Conservation (phyloP, 495 filamentous ascomycete species). For the Hyaloscypha finlandica region DNA sequence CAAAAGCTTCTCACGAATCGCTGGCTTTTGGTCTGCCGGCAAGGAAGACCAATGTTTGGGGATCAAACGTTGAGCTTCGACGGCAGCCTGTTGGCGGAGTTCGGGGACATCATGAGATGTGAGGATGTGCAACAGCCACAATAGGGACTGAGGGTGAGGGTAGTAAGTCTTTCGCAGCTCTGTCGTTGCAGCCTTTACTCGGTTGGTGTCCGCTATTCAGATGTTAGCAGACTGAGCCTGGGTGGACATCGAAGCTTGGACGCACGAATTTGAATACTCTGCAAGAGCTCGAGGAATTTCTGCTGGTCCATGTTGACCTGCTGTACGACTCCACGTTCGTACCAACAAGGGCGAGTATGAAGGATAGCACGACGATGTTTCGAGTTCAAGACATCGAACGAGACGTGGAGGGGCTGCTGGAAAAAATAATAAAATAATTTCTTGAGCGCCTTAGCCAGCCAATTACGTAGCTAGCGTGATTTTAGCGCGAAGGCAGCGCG, state of each 20-base stretch:
- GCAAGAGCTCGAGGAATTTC: slow-evolving; percentile 70
- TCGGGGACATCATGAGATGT: slow-evolving; percentile 69
- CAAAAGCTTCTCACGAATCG: slow-evolving; percentile 79
- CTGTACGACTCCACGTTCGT: slow-evolving; percentile 8
- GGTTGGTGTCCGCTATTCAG: slow-evolving; percentile 68
- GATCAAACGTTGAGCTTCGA: slow-evolving; percentile 80
- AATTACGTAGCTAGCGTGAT: background rate
- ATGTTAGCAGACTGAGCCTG: slow-evolving; percentile 15
- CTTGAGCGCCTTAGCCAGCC: background rate
- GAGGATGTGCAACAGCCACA: slow-evolving; percentile 82
- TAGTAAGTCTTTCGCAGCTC: slow-evolving; percentile 91
- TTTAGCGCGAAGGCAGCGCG: slow-evolving; percentile 42
- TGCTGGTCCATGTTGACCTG: slow-evolving; percentile 65
- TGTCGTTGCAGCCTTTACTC: slow-evolving; percentile 86
- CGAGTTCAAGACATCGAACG: slow-evolving; percentile 17
- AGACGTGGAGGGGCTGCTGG: background rate
- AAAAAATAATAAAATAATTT: slow-evolving; percentile 3
- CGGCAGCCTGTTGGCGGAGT: slow-evolving; percentile 85
- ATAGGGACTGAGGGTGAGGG: slow-evolving; percentile 76
- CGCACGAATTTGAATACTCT: slow-evolving; percentile 75
- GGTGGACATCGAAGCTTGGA: slow-evolving; percentile 26
- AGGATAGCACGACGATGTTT: background rate
- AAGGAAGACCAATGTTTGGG: slow-evolving; percentile 78
- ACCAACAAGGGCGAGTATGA: slow-evolving; percentile 4
- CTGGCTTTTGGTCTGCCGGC: slow-evolving; percentile 65